Conservation (phyloP, 1,139 yeast species). For the Yamadazyma conglobata region DNA sequence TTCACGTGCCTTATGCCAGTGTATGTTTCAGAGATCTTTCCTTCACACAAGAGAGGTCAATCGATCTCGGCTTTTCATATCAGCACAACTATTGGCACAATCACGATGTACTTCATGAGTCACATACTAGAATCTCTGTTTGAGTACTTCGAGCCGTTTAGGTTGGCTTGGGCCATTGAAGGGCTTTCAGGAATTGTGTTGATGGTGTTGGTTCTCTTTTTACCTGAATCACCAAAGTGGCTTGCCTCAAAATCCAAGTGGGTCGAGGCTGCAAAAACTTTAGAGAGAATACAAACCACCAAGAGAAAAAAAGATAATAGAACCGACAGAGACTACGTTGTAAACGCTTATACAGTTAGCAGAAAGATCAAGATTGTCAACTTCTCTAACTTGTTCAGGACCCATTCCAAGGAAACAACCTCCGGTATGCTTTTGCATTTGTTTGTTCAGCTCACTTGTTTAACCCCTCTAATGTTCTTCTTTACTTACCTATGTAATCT, state of each 20-base stretch:
- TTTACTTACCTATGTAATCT: constrained; percentile 25
- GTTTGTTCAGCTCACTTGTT: constrained; percentile 25
- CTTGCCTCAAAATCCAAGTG: constrained; percentile 29
- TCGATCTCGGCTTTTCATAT: constrained; percentile 23
- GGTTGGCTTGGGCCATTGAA: constrained; percentile 25
- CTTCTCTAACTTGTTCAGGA: constrained; percentile 20
- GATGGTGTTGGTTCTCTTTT: constrained; percentile 15
- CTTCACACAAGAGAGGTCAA: constrained; percentile 20
- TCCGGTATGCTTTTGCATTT: constrained; percentile 24
- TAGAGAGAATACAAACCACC: constrained; percentile 12
- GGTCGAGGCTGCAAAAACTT: constrained; percentile 28
- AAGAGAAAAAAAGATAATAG: constrained; percentile 10
- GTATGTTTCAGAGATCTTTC: constrained; percentile 30
- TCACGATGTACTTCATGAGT: constrained; percentile 20
- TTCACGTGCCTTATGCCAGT: constrained; percentile 29
- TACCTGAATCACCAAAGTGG: constrained; percentile 39
- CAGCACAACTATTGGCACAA: constrained; percentile 20
- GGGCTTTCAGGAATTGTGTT: constrained; percentile 22
- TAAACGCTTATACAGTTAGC: constrained; percentile 24
- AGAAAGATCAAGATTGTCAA: constrained; percentile 19
- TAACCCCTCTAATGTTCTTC: constrained; percentile 22
- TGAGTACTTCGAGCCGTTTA: constrained; percentile 17
- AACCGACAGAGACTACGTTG: constrained; percentile 24
- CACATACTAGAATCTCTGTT: constrained; percentile 16
- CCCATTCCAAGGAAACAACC: constrained; percentile 19